Evolutionary conservation across 2,329 filamentous ascomycete genomes (phyloP).

Genomic region (Exophiala sideris): DNA sequence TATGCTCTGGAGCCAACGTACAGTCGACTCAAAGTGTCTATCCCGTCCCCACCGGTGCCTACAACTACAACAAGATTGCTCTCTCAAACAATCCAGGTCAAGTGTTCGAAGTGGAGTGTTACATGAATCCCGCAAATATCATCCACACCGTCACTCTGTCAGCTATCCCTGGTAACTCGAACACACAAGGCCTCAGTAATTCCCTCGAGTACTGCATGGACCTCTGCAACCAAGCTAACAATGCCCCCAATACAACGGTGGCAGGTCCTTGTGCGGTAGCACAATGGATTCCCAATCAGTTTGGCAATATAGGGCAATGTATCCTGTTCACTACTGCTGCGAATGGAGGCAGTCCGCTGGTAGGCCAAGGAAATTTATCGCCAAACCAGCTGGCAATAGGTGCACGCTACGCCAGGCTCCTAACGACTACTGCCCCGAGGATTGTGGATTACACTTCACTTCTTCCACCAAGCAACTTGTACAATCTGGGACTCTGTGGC

Average conservation of each 20-base stretch:
- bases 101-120: conserved; percentile 18
- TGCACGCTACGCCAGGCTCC: too few relatives aligned
- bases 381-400: too few relatives aligned
- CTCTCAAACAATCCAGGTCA: conserved; percentile 3
- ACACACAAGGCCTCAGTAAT: not conserved
- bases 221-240: not conserved
- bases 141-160: too few relatives aligned
- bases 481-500: conserved; percentile 14
- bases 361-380: too few relatives aligned
- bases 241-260: too few relatives aligned
- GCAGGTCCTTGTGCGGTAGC: too few relatives aligned
- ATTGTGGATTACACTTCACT: conserved; percentile 15
- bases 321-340: not conserved
- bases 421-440: conserved; percentile 4
- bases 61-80: conserved; percentile 20
- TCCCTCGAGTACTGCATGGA: conserved; percentile 16
- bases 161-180: not conserved
- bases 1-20: conserved; percentile 11
- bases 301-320: conserved; percentile 5
- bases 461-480: conserved; percentile 2
- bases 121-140: too few relatives aligned
- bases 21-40: not conserved
- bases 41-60: conserved; percentile 9
- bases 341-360: too few relatives aligned
- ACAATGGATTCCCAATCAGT: too few relatives aligned